Base-by-base conservation (phyloP, 352 stramenopile species). In the Ophiocytium majus region DNA sequence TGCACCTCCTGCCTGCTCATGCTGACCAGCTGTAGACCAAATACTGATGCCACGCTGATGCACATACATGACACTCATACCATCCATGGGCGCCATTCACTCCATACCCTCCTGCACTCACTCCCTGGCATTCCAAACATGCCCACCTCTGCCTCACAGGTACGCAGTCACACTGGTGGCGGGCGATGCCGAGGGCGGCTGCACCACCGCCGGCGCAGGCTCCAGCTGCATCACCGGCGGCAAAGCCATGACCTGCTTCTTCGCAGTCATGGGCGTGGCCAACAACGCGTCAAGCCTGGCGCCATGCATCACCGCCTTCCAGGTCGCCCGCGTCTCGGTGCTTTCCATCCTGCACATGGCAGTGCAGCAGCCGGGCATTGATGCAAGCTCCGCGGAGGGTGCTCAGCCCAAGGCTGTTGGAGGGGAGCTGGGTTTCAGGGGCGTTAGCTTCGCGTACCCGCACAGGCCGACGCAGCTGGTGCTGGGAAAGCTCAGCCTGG, bases 401-500 rank as follows among this genome's bases (percentile, higher is more conserved):
- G 9, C 79, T 19, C 85, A 88, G 80, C 81, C 81, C 10, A 31
- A 79, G 0, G 71, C 64, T 32, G 1, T 81, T 10, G 34, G 86
- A 37, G 86, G 86, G 10, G 23, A 79, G 5, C 63, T 90, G 31
- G 49, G 75, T 5, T 89, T 90, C 74, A 64, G 83, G 33, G 81
- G 87, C 50, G 90, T 93, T 9, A 80, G 36, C 32, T 93, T 93
- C 78, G 81, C 81, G 66, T 93, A 93, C 86, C 81, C 81, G 9
- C 50, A 90, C 49, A 76, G 91, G 37, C 89, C 90, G 32, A 63
- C 89, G 79, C 63, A 89, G 28, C 80, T 81, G 10, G 90, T 93
- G 10, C 86, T 92, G 34, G 35, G 85, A 43, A 86, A 86, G 33
- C 57, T 92, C 0, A 87, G 76, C 23, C 86, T 94, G 0, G 76